These are phyloP conservation scores for Agroathelia rolfsii DNA, from an alignment of 1,284 basidiomycete species.

Conservation along the genomic window DNA sequence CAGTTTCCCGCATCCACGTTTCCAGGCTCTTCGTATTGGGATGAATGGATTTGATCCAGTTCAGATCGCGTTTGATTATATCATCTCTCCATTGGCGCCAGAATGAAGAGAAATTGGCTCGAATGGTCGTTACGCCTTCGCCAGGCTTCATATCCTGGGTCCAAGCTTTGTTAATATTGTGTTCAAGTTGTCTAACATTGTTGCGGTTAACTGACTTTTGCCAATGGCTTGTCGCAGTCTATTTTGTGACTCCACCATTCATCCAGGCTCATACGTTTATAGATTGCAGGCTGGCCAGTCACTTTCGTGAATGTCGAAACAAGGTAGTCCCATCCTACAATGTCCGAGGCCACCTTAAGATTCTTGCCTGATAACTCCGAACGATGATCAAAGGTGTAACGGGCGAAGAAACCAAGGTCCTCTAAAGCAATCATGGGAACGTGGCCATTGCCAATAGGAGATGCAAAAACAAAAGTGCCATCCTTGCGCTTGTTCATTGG, in stretches of 20 bases:
- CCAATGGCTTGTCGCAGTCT: too few species aligned
- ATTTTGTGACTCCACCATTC: too few species aligned
- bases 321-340: too few species aligned
- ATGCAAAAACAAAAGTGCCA: conserved; percentile 19
- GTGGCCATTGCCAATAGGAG: conserved; percentile 12
- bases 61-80: conserved; percentile 30
- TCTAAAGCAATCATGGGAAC: conserved; percentile 18
- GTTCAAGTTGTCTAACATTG: too few species aligned
- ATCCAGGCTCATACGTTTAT: too few species aligned
- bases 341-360: too few species aligned
- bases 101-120: conserved; percentile 31
- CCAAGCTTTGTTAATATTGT: too few species aligned
- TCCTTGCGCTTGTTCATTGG: conserved; percentile 19
- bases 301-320: too few species aligned
- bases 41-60: conserved; percentile 29
- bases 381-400: conserved; percentile 17
- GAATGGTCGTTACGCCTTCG: conserved; percentile 24
- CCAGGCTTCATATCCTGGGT: conserved; percentile 17
- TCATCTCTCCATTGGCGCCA: conserved; percentile 33
- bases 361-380: too few species aligned
- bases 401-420: conserved; percentile 25
- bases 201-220: too few species aligned
- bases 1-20: conserved; percentile 18
- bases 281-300: too few species aligned
- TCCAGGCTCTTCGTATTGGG: conserved; percentile 19